Evolutionary conservation across 129 eudicot species (phyloP).

Genomic region (Ambrosia artemisiifolia): DNA sequence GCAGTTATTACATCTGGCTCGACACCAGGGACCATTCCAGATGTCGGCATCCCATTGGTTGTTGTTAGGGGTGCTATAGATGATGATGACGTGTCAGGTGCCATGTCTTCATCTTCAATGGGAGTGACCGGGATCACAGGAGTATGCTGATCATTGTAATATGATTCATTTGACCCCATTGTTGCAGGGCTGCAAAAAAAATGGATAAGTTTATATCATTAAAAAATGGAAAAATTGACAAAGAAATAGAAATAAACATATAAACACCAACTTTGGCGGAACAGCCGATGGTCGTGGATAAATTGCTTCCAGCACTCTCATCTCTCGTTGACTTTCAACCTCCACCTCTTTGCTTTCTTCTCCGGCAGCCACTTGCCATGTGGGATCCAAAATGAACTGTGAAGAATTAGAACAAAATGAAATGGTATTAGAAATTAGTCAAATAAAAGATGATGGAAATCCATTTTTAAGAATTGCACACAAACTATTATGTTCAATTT

Average conservation of each 20-base stretch:
- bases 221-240: not conserved
- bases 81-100: slow-evolving; percentile 36
- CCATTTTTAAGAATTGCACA: too few species aligned
- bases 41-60: slow-evolving; percentile 23
- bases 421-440: not conserved
- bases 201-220: not conserved
- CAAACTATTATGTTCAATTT: not conserved
- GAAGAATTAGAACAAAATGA: slow-evolving; percentile 5
- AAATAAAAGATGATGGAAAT: too few species aligned
- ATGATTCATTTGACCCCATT: slow-evolving; percentile 31
- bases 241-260: not conserved
- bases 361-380: slow-evolving; percentile 78
- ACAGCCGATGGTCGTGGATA: slow-evolving; percentile 85
- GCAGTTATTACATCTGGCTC: slow-evolving; percentile 52
- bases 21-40: slow-evolving; percentile 34
- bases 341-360: slow-evolving; percentile 83
- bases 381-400: slow-evolving; percentile 57
- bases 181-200: slow-evolving; percentile 52
- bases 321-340: slow-evolving; percentile 59
- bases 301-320: slow-evolving; percentile 82
- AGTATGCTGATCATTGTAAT: slow-evolving; percentile 36
- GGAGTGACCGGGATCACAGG: slow-evolving; percentile 78
- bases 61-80: slow-evolving; percentile 5
- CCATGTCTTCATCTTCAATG: slow-evolving; percentile 76
- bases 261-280: slow-evolving; percentile 62